phyloP scores from a whole-genome alignment of 805 yeast genomes.

The Yamadazyma ubonensis region DNA sequence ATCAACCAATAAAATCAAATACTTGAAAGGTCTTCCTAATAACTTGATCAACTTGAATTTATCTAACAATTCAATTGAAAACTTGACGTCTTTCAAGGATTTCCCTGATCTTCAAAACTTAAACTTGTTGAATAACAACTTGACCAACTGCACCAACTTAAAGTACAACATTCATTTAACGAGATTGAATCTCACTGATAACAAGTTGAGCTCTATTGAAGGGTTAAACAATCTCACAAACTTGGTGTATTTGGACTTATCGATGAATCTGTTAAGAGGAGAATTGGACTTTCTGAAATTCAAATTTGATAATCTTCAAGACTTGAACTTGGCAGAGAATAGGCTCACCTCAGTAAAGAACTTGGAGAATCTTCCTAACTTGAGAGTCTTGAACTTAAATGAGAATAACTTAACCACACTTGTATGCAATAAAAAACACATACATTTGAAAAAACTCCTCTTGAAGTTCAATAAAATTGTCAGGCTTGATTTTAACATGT shows the following conservation, averaged over 20 bases:
- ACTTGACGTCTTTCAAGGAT: conserved; percentile 40
- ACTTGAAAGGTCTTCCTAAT: conserved; percentile 47
- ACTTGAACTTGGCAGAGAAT: conserved; percentile 45
- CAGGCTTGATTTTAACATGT: conserved; percentile 28
- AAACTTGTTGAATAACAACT: conserved; percentile 37
- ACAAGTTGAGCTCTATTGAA: conserved; percentile 32
- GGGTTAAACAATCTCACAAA: conserved; percentile 41
- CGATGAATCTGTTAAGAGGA: conserved; percentile 42
- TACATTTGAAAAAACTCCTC: conserved; percentile 35
- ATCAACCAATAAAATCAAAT: conserved; percentile 41
- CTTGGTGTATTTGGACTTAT: conserved; percentile 39
- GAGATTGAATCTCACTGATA: conserved; percentile 36
- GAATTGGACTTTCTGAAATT: conserved; percentile 34
- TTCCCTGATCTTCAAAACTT: conserved; percentile 43
- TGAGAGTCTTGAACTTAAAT: conserved; percentile 42
- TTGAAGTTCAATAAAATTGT: conserved; percentile 38
- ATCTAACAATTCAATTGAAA: conserved; percentile 39
- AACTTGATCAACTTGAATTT: conserved; percentile 37
- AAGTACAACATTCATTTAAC: conserved; percentile 41
- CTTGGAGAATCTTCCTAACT: conserved; percentile 32
- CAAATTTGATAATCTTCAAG: conserved; percentile 41
- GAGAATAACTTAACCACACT: conserved; percentile 36
- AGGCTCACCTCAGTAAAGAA: conserved; percentile 31
- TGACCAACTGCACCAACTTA: conserved; percentile 39
- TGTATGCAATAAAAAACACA: conserved; percentile 22